Evolutionary conservation across 495 filamentous ascomycete genomes (phyloP).

Genomic region (Aspergillus ostianus): DNA sequence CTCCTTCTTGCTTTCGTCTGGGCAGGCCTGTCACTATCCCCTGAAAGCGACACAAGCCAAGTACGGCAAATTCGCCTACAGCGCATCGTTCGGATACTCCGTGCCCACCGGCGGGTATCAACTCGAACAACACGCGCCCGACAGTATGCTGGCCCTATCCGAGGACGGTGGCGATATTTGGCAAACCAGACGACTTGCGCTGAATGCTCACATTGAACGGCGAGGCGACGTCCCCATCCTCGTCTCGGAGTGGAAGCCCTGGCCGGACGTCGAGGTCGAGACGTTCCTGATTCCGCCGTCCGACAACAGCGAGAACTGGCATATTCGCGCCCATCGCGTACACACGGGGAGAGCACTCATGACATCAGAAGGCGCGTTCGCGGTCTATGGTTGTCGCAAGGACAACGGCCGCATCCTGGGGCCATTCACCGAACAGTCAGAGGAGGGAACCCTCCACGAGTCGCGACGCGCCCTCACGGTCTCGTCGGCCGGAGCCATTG

Average conservation of each 20-base stretch:
- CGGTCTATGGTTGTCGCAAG: constrained; percentile 61
- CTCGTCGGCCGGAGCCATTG: constrained; percentile 64
- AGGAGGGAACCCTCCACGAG: constrained; percentile 56
- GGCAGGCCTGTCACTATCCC: constrained; percentile 76
- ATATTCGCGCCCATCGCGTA: constrained; percentile 63
- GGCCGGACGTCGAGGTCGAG: constrained; percentile 59
- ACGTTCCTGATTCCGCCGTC: constrained; percentile 63
- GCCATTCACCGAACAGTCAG: constrained; percentile 45
- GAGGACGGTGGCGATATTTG: constrained; percentile 78
- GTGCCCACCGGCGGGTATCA: constrained; percentile 74
- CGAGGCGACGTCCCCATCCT: constrained; percentile 53
- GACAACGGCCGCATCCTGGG: constrained; percentile 58
- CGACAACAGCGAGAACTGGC: constrained; percentile 59
- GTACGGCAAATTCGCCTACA: constrained; percentile 78
- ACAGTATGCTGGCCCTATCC: constrained; percentile 70
- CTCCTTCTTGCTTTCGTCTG: constrained; percentile 69
- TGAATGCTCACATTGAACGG: constrained; percentile 55
- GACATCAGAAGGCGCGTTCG: constrained; percentile 69
- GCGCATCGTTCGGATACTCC: constrained; percentile 69
- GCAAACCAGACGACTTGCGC: constrained; percentile 65
- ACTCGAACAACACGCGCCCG: constrained; percentile 72
- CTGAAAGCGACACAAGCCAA: constrained; percentile 78
- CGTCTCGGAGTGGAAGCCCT: constrained; percentile 66
- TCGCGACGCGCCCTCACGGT: constrained; percentile 58
- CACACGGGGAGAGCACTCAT: constrained; percentile 56